Percentiles rank a stretch among this genome's conserved stretches.
phyloP scores from a whole-genome alignment of 148 eudicot genomes.

The Talinum fruticosum region DNA sequence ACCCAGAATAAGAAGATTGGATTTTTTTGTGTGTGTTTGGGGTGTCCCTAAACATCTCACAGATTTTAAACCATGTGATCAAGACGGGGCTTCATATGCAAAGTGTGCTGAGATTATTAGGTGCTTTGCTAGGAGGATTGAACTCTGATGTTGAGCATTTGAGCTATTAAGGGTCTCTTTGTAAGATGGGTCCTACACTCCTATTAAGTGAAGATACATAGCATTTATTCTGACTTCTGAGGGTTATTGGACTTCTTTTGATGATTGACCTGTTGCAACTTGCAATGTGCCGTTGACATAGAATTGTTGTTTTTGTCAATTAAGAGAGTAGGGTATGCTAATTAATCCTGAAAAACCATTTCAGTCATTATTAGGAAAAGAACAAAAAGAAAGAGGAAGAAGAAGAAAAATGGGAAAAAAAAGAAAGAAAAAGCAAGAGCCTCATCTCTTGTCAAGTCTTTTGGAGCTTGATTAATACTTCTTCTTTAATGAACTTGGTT shows the following conservation, averaged over 20 bases:
- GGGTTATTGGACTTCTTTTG: not conserved
- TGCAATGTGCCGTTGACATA: not conserved
- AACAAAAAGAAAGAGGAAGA: not conserved
- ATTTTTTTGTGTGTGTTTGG: too few relatives aligned
- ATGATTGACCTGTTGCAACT: not conserved
- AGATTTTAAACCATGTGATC: not conserved
- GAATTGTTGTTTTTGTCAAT: not conserved
- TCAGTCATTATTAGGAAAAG: too few relatives aligned
- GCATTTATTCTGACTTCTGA: not conserved
- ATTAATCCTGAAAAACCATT: not conserved
- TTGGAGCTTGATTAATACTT: not conserved
- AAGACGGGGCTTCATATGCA: not conserved
- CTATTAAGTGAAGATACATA: not conserved
- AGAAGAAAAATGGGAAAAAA: not conserved
- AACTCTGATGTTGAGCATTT: not conserved
- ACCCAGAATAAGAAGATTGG: too few relatives aligned
- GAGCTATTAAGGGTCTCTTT: too few relatives aligned
- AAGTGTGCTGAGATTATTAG: constrained; percentile 1
- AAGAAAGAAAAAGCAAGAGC: not conserved
- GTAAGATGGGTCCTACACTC: too few relatives aligned
- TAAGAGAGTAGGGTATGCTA: not conserved
- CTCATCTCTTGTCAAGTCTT: not conserved
- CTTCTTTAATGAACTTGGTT: not conserved
- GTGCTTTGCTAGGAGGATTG: not conserved
- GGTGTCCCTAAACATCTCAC: not conserved